Evolutionary conservation across 345 rosid species (phyloP).

Genomic region (Hibiscus trionum): DNA sequence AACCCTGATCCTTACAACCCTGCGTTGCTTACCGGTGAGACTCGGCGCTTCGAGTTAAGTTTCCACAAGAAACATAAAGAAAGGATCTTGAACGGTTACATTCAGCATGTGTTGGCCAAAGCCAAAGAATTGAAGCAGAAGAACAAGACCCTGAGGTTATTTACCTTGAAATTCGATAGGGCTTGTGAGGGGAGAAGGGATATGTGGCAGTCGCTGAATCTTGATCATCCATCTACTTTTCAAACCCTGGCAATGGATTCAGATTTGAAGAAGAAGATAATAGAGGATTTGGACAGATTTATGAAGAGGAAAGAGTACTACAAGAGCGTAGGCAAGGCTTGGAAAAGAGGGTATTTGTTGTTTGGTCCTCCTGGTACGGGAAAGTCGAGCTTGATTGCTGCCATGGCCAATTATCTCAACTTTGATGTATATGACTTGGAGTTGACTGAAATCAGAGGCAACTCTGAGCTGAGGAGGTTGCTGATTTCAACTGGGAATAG

Average conservation of each 20-base stretch:
- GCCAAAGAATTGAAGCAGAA: slow-evolving; percentile 12
- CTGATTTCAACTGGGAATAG: slow-evolving; percentile 21
- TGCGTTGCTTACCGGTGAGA: neutral
- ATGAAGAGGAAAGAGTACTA: slow-evolving; percentile 21
- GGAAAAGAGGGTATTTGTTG: slow-evolving; percentile 27
- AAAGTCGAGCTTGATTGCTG: slow-evolving; percentile 29
- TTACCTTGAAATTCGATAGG: slow-evolving; percentile 15
- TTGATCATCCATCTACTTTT: slow-evolving; percentile 26
- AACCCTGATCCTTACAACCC: neutral
- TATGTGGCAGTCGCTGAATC: slow-evolving; percentile 24
- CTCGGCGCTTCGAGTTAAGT: slow-evolving; percentile 18
- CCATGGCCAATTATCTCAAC: slow-evolving; percentile 23
- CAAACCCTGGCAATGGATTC: slow-evolving; percentile 24
- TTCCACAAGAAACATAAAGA: slow-evolving; percentile 32
- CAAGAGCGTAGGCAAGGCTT: slow-evolving; percentile 24
- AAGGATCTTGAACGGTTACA: slow-evolving; percentile 18
- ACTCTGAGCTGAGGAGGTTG: slow-evolving; percentile 16
- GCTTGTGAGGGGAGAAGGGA: neutral
- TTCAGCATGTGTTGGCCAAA: slow-evolving; percentile 18
- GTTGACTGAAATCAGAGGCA: slow-evolving; percentile 16
- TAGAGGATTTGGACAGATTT: slow-evolving; percentile 30
- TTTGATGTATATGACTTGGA: slow-evolving; percentile 27
- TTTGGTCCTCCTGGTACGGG: slow-evolving; percentile 28
- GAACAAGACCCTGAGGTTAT: slow-evolving; percentile 21
- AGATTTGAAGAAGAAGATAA: slow-evolving; percentile 19